Percentiles rank a stretch among this genome's conserved stretches.
Conservation (phyloP, 2,329 filamentous ascomycete species). For the Huntiella decipiens region DNA sequence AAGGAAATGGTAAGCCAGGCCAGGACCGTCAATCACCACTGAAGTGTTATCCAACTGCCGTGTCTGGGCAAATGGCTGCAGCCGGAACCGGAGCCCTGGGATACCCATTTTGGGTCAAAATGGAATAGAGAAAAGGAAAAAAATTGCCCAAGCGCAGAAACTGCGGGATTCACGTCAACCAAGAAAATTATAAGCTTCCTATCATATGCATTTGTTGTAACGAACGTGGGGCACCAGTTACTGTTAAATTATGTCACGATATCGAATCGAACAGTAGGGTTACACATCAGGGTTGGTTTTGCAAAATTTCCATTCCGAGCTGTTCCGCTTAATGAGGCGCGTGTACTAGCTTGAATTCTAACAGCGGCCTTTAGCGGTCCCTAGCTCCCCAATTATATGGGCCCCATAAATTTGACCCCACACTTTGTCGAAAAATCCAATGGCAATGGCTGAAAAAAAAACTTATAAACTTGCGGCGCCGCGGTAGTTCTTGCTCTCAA, state of each 20-base stretch:
- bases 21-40: constrained; percentile 57
- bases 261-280: too few species aligned
- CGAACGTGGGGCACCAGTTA: too few species aligned
- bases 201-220: too few species aligned
- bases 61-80: constrained; percentile 32
- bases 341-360: too few species aligned
- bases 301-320: too few species aligned
- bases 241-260: too few species aligned
- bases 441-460: background rate
- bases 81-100: constrained; percentile 30
- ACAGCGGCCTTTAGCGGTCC: too few species aligned
- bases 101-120: constrained; percentile 34
- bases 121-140: constrained; percentile 1
- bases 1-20: constrained; percentile 42
- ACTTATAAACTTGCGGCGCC: background rate
- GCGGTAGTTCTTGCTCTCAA: constrained; percentile 11
- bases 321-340: too few species aligned
- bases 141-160: background rate
- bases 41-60: constrained; percentile 22
- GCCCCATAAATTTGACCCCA: too few species aligned
- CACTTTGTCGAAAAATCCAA: too few species aligned
- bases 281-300: too few species aligned
- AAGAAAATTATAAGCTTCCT: constrained; percentile 14
- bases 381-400: too few species aligned
- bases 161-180: background rate